Evolutionary conservation across 768 basidiomycete species (phyloP).

Genomic region (Lactarius deliciosus): DNA sequence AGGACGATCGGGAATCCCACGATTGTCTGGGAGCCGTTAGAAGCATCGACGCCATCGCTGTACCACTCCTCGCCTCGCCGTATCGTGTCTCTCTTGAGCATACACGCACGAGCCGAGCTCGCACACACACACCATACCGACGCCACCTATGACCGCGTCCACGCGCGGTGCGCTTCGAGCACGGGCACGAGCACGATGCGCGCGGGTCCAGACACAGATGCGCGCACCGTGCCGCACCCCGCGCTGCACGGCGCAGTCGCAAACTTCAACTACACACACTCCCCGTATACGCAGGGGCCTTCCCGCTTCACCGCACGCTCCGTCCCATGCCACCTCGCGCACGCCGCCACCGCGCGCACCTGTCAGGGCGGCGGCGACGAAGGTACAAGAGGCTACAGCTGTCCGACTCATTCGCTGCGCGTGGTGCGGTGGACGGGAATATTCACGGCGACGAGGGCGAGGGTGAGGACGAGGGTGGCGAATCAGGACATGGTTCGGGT

Average conservation of each 20-base stretch:
- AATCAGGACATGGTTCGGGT: conserved; percentile 60
- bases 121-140: conserved; percentile 43
- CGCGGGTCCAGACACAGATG: conserved; percentile 38
- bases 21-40: conserved; percentile 20
- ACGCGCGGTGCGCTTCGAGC: conserved; percentile 37
- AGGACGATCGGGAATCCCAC: no score
- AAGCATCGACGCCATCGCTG: conserved; percentile 33
- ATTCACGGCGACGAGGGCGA: not conserved
- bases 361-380: not conserved
- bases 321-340: conserved; percentile 62
- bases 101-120: conserved; percentile 1
- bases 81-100: conserved; percentile 50
- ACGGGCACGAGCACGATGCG: conserved; percentile 36
- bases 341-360: no score
- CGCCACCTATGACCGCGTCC: conserved; percentile 41
- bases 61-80: conserved; percentile 36
- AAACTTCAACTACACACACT: conserved; percentile 88
- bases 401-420: conserved; percentile 8
- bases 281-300: conserved; percentile 86
- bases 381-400: conserved; percentile 17
- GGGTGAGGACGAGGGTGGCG: not conserved
- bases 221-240: conserved; percentile 58
- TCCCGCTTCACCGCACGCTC: conserved; percentile 93
- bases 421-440: not conserved
- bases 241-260: conserved; percentile 71